These are phyloP conservation scores for Thraustochytrium striatum DNA, from an alignment of 352 stramenopile species.

Conservation along the genomic window DNA sequence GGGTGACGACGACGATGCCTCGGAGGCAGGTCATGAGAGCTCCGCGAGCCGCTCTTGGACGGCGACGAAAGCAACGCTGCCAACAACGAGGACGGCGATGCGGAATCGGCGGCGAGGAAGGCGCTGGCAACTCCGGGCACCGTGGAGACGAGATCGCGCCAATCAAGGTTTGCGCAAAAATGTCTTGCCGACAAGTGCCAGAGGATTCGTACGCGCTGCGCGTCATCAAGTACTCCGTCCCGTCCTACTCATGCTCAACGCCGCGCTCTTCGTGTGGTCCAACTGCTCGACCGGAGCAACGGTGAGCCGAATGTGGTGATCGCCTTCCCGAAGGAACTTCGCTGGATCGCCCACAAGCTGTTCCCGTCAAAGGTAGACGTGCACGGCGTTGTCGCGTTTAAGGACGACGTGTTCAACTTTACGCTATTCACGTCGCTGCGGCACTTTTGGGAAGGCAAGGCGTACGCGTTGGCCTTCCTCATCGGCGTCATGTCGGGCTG, in stretches of 20 bases:
- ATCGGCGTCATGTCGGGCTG: slow-evolving; percentile 55
- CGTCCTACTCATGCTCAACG: slow-evolving; percentile 33
- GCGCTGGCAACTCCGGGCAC: neutral
- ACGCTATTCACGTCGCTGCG: slow-evolving; percentile 40
- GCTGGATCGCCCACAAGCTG: slow-evolving; percentile 25
- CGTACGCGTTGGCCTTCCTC: slow-evolving; percentile 52
- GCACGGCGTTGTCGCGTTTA: slow-evolving; percentile 21
- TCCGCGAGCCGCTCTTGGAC: neutral
- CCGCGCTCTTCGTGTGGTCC: slow-evolving; percentile 34
- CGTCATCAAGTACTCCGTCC: neutral
- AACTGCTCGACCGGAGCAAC: slow-evolving; percentile 43
- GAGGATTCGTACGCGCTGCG: neutral
- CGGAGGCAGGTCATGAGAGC: neutral
- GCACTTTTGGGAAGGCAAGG: slow-evolving; percentile 40
- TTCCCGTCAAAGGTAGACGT: slow-evolving; percentile 13
- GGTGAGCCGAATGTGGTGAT: slow-evolving; percentile 21
- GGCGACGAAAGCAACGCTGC: neutral
- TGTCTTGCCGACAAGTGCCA: neutral
- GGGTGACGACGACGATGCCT: neutral
- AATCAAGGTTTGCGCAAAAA: neutral
- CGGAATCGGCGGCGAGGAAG: neutral
- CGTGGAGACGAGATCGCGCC: neutral
- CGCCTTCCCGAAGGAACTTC: neutral
- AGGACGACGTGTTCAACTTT: slow-evolving; percentile 47
- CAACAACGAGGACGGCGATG: slow-evolving; percentile 13